Evolutionary conservation across 768 basidiomycete genomes (phyloP).

Genomic region (Cubamyces lactineus): DNA sequence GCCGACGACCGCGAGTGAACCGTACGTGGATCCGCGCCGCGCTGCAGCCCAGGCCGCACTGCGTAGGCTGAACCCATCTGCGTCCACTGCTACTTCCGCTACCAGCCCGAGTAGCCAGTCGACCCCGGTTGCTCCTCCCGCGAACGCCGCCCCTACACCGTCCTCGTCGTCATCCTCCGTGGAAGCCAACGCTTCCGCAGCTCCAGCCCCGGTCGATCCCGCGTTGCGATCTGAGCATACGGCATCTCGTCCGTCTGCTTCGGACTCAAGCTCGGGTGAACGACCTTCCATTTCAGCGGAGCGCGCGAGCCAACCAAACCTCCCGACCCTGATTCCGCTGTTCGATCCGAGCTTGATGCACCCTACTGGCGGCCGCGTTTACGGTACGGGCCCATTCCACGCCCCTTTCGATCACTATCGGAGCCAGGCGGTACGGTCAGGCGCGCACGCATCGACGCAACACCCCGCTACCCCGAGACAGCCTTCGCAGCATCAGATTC

Average conservation of each 20-base stretch:
- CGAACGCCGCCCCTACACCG: slow-evolving; percentile 5
- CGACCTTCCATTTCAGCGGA: neutral
- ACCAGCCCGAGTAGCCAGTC: neutral
- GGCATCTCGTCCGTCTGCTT: no score
- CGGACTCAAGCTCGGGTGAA: neutral
- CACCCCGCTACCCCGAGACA: neutral
- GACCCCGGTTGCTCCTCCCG: slow-evolving; percentile 6
- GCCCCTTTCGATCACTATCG: slow-evolving; percentile 7
- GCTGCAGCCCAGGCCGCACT: slow-evolving; percentile 74
- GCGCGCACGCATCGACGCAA: neutral
- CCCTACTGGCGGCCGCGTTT: slow-evolving; percentile 10
- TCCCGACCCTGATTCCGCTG: slow-evolving; percentile 46
- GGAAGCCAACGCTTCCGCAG: neutral
- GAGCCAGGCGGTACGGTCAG: neutral
- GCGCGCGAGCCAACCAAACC: neutral
- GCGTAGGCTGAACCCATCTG: slow-evolving; percentile 44
- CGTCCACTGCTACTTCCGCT: neutral
- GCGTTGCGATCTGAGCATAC: no score
- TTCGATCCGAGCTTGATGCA: slow-evolving; percentile 36
- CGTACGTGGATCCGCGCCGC: slow-evolving; percentile 42
- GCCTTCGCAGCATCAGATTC: neutral
- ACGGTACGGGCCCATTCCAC: neutral
- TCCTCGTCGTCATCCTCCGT: neutral
- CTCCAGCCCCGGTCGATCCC: slow-evolving; percentile 15
- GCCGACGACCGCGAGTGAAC: slow-evolving; percentile 15